Base-by-base conservation (phyloP, 75 land plant genomes). In the Picea glauca region DNA sequence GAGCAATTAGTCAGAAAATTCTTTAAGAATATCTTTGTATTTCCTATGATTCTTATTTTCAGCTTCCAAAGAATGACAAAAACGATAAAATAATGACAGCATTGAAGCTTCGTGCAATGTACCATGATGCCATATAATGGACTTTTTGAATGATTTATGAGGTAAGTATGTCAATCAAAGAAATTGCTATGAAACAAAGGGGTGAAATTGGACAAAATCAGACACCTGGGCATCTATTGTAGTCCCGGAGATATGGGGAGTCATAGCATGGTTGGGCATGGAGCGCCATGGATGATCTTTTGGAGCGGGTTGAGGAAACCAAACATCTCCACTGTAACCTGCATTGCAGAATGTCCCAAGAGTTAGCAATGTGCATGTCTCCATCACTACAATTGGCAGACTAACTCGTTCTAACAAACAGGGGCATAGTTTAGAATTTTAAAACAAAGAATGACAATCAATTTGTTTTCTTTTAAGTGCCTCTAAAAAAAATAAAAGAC, bases 251-350 rank as follows among this genome's bases (percentile, higher is more conserved):
- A 92, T 85, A 80, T 96, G 99, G 64, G 97, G 93, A 8, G 99
- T 96, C 99, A 96, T 96, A 18, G 99, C 99, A 14, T 96, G 91
- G 82, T 94, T 87, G 20, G 94, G 94, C 99, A 96, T 96, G 89
- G 83, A 86, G 4, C 99, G 84, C 99, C 99, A 96, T 23, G 94
- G 94, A 82, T 96, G 99, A 64, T 96, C 99, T 79, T 89, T 92
- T 1, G 97, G 91, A 72, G 99, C 94, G 77, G 99, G 97, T 72
- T 96, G 99, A 46, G 91, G 92, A 73, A 85, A 77, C 99, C 99
- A 96, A 26, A 96, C 99, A 87, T 96, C 99, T 6, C 99, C 99
- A 85, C 99, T 85, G 77, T 96, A 96, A 54, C 99, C 96, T 96
- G 87, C 77, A 83, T 40, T 70, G 17, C 67, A 32, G 12, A 38